A percentile compares a stretch with the other conserved stretches of the same genome.
Evolutionary conservation across 495 filamentous ascomycete genomes (phyloP).

Genomic region (Daldinia vernicosa): DNA sequence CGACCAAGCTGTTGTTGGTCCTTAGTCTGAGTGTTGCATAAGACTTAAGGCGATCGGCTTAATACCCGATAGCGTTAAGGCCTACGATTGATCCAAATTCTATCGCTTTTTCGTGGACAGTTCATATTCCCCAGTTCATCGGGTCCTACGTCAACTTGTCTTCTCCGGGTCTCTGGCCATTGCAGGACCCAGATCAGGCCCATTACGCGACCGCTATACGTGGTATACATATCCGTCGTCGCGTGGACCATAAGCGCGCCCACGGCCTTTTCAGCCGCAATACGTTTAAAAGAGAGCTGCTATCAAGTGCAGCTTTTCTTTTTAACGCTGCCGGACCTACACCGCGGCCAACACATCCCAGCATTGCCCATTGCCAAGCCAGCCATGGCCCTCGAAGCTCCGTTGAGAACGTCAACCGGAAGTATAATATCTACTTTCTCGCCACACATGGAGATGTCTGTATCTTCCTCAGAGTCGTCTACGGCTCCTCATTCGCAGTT

Average conservation of each 20-base stretch:
- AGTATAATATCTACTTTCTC: slow-evolving; percentile 68
- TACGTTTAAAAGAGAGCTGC: slow-evolving; percentile 24
- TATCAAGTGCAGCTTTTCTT: slow-evolving; percentile 27
- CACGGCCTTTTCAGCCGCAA: slow-evolving; percentile 20
- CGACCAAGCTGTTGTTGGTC: slow-evolving; percentile 19
- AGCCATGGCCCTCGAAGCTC: slow-evolving; percentile 68
- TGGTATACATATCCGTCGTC: slow-evolving; percentile 30
- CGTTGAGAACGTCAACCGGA: slow-evolving; percentile 62
- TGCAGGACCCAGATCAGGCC: slow-evolving; percentile 36
- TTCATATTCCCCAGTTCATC: slow-evolving; percentile 14
- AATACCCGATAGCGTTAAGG: slow-evolving; percentile 14
- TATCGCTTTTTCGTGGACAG: slow-evolving; percentile 12
- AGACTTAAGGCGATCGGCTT: slow-evolving; percentile 17
- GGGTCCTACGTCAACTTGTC: slow-evolving; percentile 6
- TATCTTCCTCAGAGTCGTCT: slow-evolving; percentile 65
- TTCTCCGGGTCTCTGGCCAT: slow-evolving; percentile 24
- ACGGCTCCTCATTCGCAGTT: slow-evolving; percentile 54
- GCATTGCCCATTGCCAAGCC: slow-evolving; percentile 14
- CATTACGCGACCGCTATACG: slow-evolving; percentile 28
- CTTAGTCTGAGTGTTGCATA: slow-evolving; percentile 15
- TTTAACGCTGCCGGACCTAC: slow-evolving; percentile 18
- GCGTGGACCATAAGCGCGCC: slow-evolving; percentile 38
- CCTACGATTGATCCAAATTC: slow-evolving; percentile 15
- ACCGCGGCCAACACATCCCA: slow-evolving; percentile 19
- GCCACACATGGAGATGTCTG: slow-evolving; percentile 65